Evolutionary conservation across 2,329 filamentous ascomycete species (phyloP).

Genomic region (Podosphaera fusca): DNA sequence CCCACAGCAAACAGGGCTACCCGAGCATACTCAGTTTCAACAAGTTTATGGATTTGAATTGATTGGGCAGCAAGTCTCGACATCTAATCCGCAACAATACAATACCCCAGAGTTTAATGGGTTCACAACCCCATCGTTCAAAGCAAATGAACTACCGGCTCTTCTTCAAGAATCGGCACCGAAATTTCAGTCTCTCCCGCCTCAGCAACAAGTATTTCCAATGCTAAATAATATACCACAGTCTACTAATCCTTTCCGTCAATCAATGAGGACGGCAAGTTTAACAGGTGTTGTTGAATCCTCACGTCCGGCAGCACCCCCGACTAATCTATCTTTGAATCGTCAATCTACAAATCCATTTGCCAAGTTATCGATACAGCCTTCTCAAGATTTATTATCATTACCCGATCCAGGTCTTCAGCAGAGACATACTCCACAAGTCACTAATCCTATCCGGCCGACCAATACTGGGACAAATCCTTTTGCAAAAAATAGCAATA

Average conservation of each 20-base stretch:
- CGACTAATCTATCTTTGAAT: slow-evolving; percentile 22
- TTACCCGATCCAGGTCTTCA: slow-evolving; percentile 16
- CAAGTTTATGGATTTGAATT: slow-evolving; percentile 4
- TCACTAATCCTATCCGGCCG: slow-evolving; percentile 23
- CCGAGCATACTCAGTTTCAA: slow-evolving; percentile 14
- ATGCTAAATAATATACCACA: slow-evolving; percentile 28
- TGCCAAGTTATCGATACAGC: slow-evolving; percentile 33
- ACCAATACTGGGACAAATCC: slow-evolving; percentile 50
- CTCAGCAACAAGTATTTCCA: slow-evolving; percentile 20
- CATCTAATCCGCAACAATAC: slow-evolving; percentile 28
- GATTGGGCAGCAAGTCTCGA: neutral
- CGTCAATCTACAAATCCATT: slow-evolving; percentile 73
- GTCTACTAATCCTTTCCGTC: slow-evolving; percentile 79
- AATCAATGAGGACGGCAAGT: slow-evolving; percentile 53
- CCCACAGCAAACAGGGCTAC: slow-evolving; percentile 20
- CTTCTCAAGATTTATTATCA: slow-evolving; percentile 16
- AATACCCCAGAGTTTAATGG: slow-evolving; percentile 69
- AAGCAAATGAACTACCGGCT: slow-evolving; percentile 27
- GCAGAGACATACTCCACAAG: slow-evolving; percentile 19
- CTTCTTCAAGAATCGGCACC: slow-evolving; percentile 34
- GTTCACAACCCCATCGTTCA: slow-evolving; percentile 42
- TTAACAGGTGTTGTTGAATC: slow-evolving; percentile 24
- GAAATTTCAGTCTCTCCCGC: slow-evolving; percentile 22
- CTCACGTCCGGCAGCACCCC: slow-evolving; percentile 20
- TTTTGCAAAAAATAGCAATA: slow-evolving; percentile 29